phyloP scores from a whole-genome alignment of 225 moss, liverwort and hornwort genomes.

The Polytrichum commune region DNA sequence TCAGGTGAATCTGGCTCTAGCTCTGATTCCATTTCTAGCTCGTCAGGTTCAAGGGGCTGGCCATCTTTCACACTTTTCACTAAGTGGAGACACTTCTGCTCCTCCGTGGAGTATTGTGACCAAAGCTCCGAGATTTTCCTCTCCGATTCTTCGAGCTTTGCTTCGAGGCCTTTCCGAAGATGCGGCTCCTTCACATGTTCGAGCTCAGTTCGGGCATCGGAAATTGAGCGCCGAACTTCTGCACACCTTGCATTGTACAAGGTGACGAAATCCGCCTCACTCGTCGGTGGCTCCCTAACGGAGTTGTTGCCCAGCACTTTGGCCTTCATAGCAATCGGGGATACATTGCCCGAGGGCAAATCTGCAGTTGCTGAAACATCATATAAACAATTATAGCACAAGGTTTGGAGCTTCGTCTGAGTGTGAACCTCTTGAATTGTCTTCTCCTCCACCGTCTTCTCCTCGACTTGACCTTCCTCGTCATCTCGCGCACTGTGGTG shows the following conservation, averaged over 20 bases:
- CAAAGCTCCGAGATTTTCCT: slow-evolving; percentile 54
- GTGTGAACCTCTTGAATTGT: slow-evolving; percentile 62
- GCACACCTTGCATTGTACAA: slow-evolving; percentile 48
- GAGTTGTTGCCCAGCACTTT: slow-evolving; percentile 31
- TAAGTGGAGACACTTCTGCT: slow-evolving; percentile 49
- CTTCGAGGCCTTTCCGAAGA: slow-evolving; percentile 31
- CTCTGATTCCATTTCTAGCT: background rate
- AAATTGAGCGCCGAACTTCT: slow-evolving; percentile 50
- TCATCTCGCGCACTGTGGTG: slow-evolving; percentile 18
- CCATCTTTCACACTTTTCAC: slow-evolving; percentile 54
- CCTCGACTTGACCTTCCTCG: slow-evolving; percentile 39
- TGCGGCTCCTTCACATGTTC: slow-evolving; percentile 50
- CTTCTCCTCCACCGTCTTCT: slow-evolving; percentile 55
- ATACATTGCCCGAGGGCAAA: slow-evolving; percentile 28
- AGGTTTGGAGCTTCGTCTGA: slow-evolving; percentile 51
- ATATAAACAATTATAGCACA: slow-evolving; percentile 59
- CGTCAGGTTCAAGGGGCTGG: slow-evolving; percentile 7
- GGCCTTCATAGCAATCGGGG: slow-evolving; percentile 40
- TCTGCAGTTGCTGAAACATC: slow-evolving; percentile 54
- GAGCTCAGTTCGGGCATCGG: slow-evolving; percentile 42
- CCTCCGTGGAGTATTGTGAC: slow-evolving; percentile 58
- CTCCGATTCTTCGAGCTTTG: slow-evolving; percentile 49
- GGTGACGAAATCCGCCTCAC: slow-evolving; percentile 37
- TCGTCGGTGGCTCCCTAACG: slow-evolving; percentile 35
- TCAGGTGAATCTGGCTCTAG: background rate